Evolutionary conservation across 2,329 filamentous ascomycete species (phyloP).

Genomic region (Aureobasidium musti): DNA sequence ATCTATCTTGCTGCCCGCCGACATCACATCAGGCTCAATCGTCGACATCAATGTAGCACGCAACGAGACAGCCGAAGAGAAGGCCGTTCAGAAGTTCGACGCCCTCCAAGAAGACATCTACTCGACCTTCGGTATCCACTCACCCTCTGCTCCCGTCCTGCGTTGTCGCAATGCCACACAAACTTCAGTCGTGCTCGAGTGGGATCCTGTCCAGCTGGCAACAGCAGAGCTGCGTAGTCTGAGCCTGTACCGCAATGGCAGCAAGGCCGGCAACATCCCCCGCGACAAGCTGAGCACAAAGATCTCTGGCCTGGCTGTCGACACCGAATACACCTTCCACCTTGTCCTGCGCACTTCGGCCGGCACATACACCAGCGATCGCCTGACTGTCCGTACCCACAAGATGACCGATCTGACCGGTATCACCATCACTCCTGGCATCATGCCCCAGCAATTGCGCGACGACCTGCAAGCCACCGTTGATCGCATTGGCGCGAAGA

Average conservation of each 20-base stretch:
- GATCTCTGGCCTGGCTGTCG: conserved; percentile 92
- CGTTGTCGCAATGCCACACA: conserved; percentile 97
- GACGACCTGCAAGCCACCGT: conserved; percentile 75
- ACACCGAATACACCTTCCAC: conserved; percentile 95
- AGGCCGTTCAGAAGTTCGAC: conserved; percentile 74
- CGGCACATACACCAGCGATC: conserved; percentile 81
- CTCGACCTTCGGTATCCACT: conserved; percentile 76
- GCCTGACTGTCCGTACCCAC: conserved; percentile 84
- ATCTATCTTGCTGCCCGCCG: conserved; percentile 90
- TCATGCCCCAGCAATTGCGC: conserved; percentile 71
- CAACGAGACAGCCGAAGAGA: conserved; percentile 75
- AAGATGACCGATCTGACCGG: conserved; percentile 98
- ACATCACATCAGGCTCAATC: conserved; percentile 94
- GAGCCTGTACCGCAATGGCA: conserved; percentile 90
- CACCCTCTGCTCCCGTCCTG: conserved; percentile 74
- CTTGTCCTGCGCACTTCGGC: conserved; percentile 87
- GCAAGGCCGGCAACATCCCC: conserved; percentile 94
- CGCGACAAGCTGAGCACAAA: conserved; percentile 92
- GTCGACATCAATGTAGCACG: conserved; percentile 95
- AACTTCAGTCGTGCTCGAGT: conserved; percentile 97
- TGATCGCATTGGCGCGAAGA: conserved; percentile 86
- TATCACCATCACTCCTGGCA: conserved; percentile 89
- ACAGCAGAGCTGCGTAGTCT: conserved; percentile 89
- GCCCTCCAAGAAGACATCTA: conserved; percentile 87
- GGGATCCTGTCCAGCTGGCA: conserved; percentile 91